Evolutionary conservation across 139 green algal genomes (phyloP), one percentile per base, ranked within the genome.

Genomic region (Chlorella sorokiniana): DNA sequence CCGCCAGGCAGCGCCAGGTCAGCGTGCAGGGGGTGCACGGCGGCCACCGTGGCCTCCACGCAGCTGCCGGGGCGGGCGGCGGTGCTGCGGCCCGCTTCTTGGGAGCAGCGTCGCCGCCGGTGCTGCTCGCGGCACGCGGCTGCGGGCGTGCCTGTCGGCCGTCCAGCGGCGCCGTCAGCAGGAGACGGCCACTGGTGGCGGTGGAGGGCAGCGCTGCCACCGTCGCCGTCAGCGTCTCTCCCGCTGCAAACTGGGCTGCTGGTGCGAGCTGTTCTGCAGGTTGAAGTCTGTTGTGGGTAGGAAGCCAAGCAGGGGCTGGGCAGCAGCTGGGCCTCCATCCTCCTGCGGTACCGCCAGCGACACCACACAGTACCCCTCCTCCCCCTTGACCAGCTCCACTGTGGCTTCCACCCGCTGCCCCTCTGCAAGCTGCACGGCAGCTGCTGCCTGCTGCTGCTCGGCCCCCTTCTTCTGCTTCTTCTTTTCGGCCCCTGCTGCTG

Each of bases 241-340:
- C 83, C 10, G 73, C 41, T 25, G 52, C 51, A 31, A 51, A 76
- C 56, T 81, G 56, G 37, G 59, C 59, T 56, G 52, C 52, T 79
- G 73, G 20, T 64, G 48, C n/a, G n/a, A n/a, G n/a, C n/a, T n/a
- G n/a, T n/a, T n/a, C 52, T 69, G 79, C 48, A 87, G 77, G 86
- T 96, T 98, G 88, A 86, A 96, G 84, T 95, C 91, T 0, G 69
- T 79, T 35, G 81, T 83, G 29, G 94, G 80, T 1, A 92, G 84
- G 78, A 92, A 96, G 29, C 83, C 93, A 6, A 97, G 68, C 33
- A 64, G 29, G 7, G 81, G 51, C n/a, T 81, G 51, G 65, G 52
- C 59, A 37, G 85, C 59, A 3, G 84, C 14, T 38, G 16, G 25
- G 8, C 27, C 78, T 44, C 27, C 38, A 0, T 63, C n/a, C n/a